Evolutionary conservation across 2,329 filamentous ascomycete species (phyloP), one percentile per base, ranked within the genome.

Genomic region (Sclerotinia nivalis): DNA sequence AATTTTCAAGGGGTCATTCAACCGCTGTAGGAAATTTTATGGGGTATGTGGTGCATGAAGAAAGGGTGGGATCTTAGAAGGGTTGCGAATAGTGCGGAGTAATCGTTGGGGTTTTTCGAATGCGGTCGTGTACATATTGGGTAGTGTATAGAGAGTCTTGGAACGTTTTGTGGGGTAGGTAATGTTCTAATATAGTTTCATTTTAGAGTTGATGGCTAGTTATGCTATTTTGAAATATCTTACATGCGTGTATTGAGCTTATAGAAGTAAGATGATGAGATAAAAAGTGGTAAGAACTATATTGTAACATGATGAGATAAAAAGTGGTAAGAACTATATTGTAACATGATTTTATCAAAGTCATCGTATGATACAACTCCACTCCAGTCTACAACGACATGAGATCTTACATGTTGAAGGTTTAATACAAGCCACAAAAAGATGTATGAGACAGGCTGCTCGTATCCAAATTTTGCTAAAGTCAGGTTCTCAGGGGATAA

Each of bases 391-490:
- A n/a, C 1, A 10, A 15, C 1, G 13, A 37, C 54, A 37, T 13
- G 22, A 13, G 6, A 22, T 34, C 34, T 22, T 12, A 56, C 22
- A 4, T 10, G 12, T 2, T 10, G 34, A 49, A 49, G 45, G 9
- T 22, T 37, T 13, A 12, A 37, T 8, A 7, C 40, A 43, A 43
- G 40, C 40, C 40, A 43, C 40, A 13, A 43, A 15, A 43, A 43
- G 25, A 43, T 6, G 28, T 20, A 37, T 15, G 12, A 34, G 60
- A 62, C 22, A 4, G 15, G 31, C 60, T 50, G 20, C 60, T 62
- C 60, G 60, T 62, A 62, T 50, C 60, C 45, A n/a, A 49, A 49
- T 62, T 62, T 62, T 50, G 60, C 28, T 45, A 62, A 50, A 62
- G 45, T 37, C 60, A 15, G 45, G 60, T 50, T 37, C 60, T 12